Percentiles rank a stretch among this genome's conserved stretches.
Evolutionary conservation across 2,329 filamentous ascomycete genomes (phyloP).

Genomic region (Aspergillus versicolor): DNA sequence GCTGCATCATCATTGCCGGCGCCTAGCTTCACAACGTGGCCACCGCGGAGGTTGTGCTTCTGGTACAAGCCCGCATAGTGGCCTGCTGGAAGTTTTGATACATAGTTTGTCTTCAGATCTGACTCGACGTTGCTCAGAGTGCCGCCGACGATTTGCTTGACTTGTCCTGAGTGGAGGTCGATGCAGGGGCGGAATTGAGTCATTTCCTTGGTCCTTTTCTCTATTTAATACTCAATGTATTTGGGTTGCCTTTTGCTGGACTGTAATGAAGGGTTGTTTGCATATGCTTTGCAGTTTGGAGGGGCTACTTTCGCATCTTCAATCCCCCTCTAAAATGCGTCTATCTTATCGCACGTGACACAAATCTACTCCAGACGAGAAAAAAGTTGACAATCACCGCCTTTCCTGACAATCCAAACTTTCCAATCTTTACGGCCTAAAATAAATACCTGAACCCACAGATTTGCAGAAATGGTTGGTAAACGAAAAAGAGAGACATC

Average conservation of each 20-base stretch:
- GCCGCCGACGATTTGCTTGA: conserved; percentile 97
- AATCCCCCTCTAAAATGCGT: not conserved
- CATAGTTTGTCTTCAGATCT: conserved; percentile 84
- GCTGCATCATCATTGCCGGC: conserved; percentile 82
- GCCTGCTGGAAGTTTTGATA: conserved; percentile 76
- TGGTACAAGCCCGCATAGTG: conserved; percentile 82
- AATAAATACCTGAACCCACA: conserved; percentile 13
- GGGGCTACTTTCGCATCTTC: conserved; percentile 11
- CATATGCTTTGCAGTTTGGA: conserved; percentile 13
- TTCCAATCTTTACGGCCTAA: not conserved
- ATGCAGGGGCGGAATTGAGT: conserved; percentile 95
- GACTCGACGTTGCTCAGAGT: conserved; percentile 70
- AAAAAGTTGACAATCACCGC: conserved; percentile 4
- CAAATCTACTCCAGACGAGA: not conserved
- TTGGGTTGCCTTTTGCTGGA: too few species aligned
- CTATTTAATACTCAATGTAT: not conserved
- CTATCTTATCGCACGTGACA: conserved; percentile 43
- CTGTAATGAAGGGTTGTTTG: too few species aligned
- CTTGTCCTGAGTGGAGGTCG: conserved; percentile 93
- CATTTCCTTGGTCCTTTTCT: conserved; percentile 54
- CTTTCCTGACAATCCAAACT: not conserved
- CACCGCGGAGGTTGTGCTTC: conserved; percentile 70
- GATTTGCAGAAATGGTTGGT: conserved; percentile 36
- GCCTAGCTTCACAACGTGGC: conserved; percentile 96
- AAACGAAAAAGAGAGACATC: conserved; percentile 51